Percentiles rank a stretch among this genome's conserved stretches.
phyloP scores from a whole-genome alignment of 805 yeast genomes.

The Clavispora santaluciae region DNA sequence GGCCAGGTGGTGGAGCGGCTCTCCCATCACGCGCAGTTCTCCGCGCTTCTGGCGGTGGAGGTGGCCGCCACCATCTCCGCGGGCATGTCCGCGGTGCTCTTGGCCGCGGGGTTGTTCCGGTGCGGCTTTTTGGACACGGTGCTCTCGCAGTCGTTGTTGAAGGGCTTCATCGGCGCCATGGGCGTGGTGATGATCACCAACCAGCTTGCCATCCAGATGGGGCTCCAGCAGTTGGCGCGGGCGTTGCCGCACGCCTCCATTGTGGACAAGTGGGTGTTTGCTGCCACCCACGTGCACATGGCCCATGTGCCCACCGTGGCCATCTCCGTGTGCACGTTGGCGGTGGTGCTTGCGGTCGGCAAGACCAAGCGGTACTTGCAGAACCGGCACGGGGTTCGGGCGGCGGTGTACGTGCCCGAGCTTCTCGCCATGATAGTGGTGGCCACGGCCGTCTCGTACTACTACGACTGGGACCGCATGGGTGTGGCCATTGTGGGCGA shows the following conservation, averaged over 20 bases:
- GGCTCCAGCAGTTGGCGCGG: slow-evolving; percentile 17
- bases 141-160: slow-evolving; percentile 65
- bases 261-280: slow-evolving; percentile 11
- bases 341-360: slow-evolving; percentile 19
- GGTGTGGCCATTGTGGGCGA: slow-evolving; percentile 31
- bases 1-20: slow-evolving; percentile 65
- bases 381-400: slow-evolving; percentile 11
- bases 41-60: slow-evolving; percentile 33
- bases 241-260: slow-evolving; percentile 19
- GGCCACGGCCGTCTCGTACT: slow-evolving; percentile 24
- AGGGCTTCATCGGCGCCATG: slow-evolving; percentile 83
- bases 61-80: slow-evolving; percentile 17
- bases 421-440: slow-evolving; percentile 27
- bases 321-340: slow-evolving; percentile 20
- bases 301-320: slow-evolving; percentile 8
- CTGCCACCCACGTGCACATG: slow-evolving; percentile 1
- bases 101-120: slow-evolving; percentile 46
- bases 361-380: slow-evolving; percentile 15
- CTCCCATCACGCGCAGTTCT: slow-evolving; percentile 16
- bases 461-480: slow-evolving; percentile 19
- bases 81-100: slow-evolving; percentile 16
- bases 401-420: slow-evolving; percentile 28
- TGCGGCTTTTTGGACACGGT: slow-evolving; percentile 83
- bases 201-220: slow-evolving; percentile 47
- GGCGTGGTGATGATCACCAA: slow-evolving; percentile 74